A percentile compares a stretch with the other conserved stretches of the same genome.
Conservation (phyloP, 2,329 filamentous ascomycete genomes). For the Aureobasidium sp. region DNA sequence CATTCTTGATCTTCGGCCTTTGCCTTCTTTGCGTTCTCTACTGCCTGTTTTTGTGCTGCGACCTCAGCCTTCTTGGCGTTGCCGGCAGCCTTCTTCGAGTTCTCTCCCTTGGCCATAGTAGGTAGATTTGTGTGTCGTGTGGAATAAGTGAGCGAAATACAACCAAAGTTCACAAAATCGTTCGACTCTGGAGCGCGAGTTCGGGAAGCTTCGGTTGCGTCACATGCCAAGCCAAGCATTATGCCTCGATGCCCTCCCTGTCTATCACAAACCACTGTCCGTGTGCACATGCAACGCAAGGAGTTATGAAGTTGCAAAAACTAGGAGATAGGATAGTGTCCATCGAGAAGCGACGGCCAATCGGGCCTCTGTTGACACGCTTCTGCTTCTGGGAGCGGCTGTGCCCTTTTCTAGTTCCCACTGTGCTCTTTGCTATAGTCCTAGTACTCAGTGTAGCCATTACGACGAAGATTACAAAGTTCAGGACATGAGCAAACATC, state of each 20-base stretch:
- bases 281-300: not conserved
- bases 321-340: too few species aligned
- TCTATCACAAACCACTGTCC: not conserved
- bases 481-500: too few species aligned
- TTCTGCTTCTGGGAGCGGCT: too few species aligned
- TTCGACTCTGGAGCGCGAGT: not conserved
- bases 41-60: constrained; percentile 71
- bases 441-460: too few species aligned
- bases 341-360: too few species aligned
- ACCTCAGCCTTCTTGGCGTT: constrained; percentile 89
- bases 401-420: too few species aligned
- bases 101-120: constrained; percentile 74
- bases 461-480: too few species aligned
- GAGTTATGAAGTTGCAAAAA: too few species aligned
- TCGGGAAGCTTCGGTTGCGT: constrained; percentile 11
- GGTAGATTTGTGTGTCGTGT: not conserved
- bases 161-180: not conserved
- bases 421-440: too few species aligned
- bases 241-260: not conserved
- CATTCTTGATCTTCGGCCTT: constrained; percentile 69
- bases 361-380: too few species aligned
- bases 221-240: constrained; percentile 2
- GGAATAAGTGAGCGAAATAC: not conserved
- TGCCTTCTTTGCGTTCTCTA: constrained; percentile 58
- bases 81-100: constrained; percentile 76